These are phyloP conservation scores for Canariomyces notabilis DNA, from an alignment of 2,329 filamentous ascomycete genomes.

Conservation along the genomic window DNA sequence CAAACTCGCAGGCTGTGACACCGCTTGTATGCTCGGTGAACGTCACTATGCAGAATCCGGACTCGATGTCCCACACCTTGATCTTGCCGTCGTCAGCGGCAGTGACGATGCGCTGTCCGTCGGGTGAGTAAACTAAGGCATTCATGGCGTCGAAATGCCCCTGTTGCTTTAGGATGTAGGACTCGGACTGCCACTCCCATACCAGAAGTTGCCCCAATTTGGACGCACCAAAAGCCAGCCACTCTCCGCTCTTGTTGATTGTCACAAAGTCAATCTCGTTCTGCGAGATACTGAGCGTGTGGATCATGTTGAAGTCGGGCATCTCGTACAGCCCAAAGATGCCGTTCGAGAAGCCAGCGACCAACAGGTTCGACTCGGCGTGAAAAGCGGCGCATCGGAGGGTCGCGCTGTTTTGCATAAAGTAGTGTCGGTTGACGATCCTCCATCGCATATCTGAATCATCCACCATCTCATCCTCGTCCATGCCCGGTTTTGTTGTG, in stretches of 20 bases:
- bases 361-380: conserved; percentile 79
- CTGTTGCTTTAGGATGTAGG: conserved; percentile 96
- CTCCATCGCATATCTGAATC: conserved; percentile 74
- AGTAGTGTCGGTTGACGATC: conserved; percentile 86
- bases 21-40: conserved; percentile 96
- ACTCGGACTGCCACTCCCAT: conserved; percentile 99
- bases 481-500: conserved; percentile 51
- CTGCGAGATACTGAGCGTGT: conserved; percentile 88
- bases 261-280: conserved; percentile 94
- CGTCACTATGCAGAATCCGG: conserved; percentile 95
- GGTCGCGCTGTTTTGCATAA: conserved; percentile 83
- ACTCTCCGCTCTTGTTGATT: conserved; percentile 91
- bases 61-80: conserved; percentile 96
- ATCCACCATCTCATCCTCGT: conserved; percentile 58
- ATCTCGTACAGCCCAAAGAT: conserved; percentile 92
- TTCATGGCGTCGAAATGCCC: conserved; percentile 97
- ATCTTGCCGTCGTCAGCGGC: conserved; percentile 96
- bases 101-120: conserved; percentile 88
- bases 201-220: conserved; percentile 94
- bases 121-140: conserved; percentile 84
- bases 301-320: conserved; percentile 92
- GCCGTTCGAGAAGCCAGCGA: conserved; percentile 92
- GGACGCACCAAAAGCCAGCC: conserved; percentile 94
- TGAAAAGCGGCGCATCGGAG: conserved; percentile 91
- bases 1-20: conserved; percentile 90